phyloP scores from a whole-genome alignment of 257 asterid genomes.

The Haberlea rhodopensis region DNA sequence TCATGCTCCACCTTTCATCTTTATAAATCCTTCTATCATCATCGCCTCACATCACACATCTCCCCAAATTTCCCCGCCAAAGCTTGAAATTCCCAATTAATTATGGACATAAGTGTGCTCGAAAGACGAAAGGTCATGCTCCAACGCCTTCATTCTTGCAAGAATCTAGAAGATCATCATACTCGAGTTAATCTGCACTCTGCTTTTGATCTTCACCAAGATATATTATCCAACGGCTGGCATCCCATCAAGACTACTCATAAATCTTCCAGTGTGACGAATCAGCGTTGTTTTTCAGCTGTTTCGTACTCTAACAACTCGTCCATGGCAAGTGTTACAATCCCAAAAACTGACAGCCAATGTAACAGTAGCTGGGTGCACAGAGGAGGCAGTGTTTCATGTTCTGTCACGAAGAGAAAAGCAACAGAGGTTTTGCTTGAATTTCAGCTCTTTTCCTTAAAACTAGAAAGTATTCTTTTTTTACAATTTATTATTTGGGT shows the following conservation, averaged over 20 bases:
- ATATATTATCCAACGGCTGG: background rate
- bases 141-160: slow-evolving; percentile 31
- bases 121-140: slow-evolving; percentile 45
- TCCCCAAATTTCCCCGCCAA: slow-evolving; percentile 10
- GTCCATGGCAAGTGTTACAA: slow-evolving; percentile 23
- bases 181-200: slow-evolving; percentile 9
- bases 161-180: slow-evolving; percentile 1
- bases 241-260: background rate
- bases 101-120: slow-evolving; percentile 44
- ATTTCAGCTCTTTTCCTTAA: background rate
- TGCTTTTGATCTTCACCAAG: slow-evolving; percentile 8
- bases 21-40: slow-evolving; percentile 24
- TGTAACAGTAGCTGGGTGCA: slow-evolving; percentile 22
- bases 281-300: slow-evolving; percentile 24
- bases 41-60: slow-evolving; percentile 19
- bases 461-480: background rate
- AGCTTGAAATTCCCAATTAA: background rate
- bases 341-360: slow-evolving; percentile 28
- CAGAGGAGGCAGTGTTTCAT: slow-evolving; percentile 10
- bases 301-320: slow-evolving; percentile 30
- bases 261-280: slow-evolving; percentile 1
- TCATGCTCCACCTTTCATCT: slow-evolving; percentile 28
- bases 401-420: slow-evolving; percentile 47
- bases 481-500: too few relatives aligned
- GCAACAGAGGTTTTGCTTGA: slow-evolving; percentile 49